Evolutionary conservation across 768 basidiomycete genomes (phyloP).

Genomic region (Agaricus subrufescens): DNA sequence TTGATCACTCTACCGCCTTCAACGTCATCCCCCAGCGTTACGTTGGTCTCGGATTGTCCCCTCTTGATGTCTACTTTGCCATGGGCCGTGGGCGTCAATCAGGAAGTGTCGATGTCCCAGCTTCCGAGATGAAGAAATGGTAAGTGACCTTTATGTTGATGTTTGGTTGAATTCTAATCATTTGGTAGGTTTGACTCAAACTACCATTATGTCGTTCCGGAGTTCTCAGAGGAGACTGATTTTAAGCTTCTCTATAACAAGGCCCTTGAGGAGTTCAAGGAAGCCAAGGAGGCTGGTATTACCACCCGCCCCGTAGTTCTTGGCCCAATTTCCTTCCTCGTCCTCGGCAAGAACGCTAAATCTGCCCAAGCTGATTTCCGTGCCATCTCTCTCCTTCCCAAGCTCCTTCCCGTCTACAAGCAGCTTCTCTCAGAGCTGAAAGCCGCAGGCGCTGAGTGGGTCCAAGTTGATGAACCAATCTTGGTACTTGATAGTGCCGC

Average conservation of each 20-base stretch:
- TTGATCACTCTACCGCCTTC: slow-evolving; percentile 95
- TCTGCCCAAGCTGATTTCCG: slow-evolving; percentile 81
- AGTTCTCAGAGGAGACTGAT: slow-evolving; percentile 83
- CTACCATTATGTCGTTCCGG: slow-evolving; percentile 98
- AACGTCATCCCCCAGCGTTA: slow-evolving; percentile 97
- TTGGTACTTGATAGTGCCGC: slow-evolving; percentile 88
- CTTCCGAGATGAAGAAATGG: slow-evolving; percentile 99
- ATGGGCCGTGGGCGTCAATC: slow-evolving; percentile 99
- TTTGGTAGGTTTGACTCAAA: slow-evolving; percentile 88
- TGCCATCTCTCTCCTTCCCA: slow-evolving; percentile 84
- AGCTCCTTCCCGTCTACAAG: slow-evolving; percentile 88
- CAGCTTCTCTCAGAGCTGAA: slow-evolving; percentile 88
- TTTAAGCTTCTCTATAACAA: slow-evolving; percentile 98
- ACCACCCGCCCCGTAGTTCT: slow-evolving; percentile 92
- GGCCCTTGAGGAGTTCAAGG: slow-evolving; percentile 88
- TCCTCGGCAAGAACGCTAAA: slow-evolving; percentile 87
- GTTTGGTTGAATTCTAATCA: slow-evolving; percentile 6
- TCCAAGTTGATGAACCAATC: slow-evolving; percentile 96
- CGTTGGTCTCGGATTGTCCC: slow-evolving; percentile 75
- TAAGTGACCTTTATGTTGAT: slow-evolving; percentile 30
- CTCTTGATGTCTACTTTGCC: slow-evolving; percentile 95
- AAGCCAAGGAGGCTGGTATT: slow-evolving; percentile 88
- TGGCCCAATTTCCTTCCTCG: slow-evolving; percentile 93
- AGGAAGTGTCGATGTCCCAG: slow-evolving; percentile 91
- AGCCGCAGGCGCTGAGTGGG: slow-evolving; percentile 87